Conservation (phyloP, 2,329 filamentous ascomycete genomes). For the Didymella sp. region DNA sequence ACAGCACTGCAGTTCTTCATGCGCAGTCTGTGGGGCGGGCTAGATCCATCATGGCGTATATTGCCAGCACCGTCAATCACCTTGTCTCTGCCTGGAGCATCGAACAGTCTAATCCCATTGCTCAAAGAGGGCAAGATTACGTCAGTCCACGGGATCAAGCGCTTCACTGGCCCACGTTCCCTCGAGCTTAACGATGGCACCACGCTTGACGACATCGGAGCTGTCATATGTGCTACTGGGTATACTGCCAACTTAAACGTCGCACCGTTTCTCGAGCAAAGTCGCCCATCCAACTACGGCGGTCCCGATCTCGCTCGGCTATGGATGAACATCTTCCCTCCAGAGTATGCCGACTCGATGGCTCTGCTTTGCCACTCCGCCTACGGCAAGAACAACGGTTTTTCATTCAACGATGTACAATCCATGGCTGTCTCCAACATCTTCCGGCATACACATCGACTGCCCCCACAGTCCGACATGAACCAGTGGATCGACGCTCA, state of each 20-base stretch:
- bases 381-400: conserved; percentile 28
- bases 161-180: not conserved
- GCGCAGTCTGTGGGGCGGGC: not conserved
- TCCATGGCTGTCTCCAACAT: conserved; percentile 26
- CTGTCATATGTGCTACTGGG: not conserved
- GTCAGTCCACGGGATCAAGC: not conserved
- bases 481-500: conserved; percentile 9
- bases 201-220: not conserved
- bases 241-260: not conserved
- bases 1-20: not conserved
- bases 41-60: not conserved
- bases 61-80: not conserved
- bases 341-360: conserved; percentile 21
- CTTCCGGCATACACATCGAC: conserved; percentile 19
- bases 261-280: not conserved
- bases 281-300: not conserved
- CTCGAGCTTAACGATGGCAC: not conserved
- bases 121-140: not conserved
- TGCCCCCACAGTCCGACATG: conserved; percentile 16
- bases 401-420: conserved; percentile 28
- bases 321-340: conserved; percentile 27
- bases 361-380: conserved; percentile 24
- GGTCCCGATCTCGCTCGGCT: conserved; percentile 32
- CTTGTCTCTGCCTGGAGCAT: not conserved
- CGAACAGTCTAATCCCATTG: not conserved